Evolutionary conservation across 2,329 filamentous ascomycete species (phyloP).

Genomic region (Diplocarpon rosae): DNA sequence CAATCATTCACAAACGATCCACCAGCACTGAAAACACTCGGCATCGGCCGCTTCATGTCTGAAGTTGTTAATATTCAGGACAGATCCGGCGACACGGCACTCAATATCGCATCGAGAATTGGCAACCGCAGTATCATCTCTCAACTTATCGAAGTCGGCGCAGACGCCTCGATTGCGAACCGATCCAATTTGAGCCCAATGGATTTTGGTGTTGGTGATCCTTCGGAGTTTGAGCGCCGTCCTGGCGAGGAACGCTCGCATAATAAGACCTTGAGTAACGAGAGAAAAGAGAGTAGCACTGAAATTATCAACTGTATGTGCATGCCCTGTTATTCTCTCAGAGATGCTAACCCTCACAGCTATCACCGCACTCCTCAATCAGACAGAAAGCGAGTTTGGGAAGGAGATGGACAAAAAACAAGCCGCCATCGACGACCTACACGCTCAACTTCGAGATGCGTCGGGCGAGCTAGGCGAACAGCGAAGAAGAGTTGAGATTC

Average conservation of each 20-base stretch:
- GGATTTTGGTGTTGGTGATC: slow-evolving; percentile 83
- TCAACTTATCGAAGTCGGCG: slow-evolving; percentile 90
- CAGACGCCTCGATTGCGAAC: slow-evolving; percentile 85
- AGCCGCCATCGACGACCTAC: slow-evolving; percentile 68
- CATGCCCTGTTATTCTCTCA: not conserved
- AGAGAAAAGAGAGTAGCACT: slow-evolving; percentile 61
- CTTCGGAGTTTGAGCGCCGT: slow-evolving; percentile 37
- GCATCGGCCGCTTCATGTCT: slow-evolving; percentile 85
- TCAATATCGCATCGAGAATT: slow-evolving; percentile 88
- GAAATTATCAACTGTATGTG: slow-evolving; percentile 69
- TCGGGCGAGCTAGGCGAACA: slow-evolving; percentile 71
- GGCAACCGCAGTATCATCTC: slow-evolving; percentile 91
- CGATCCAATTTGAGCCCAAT: slow-evolving; percentile 76
- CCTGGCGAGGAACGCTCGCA: slow-evolving; percentile 33
- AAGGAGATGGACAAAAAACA: slow-evolving; percentile 76
- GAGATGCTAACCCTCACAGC: slow-evolving; percentile 41
- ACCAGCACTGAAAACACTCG: slow-evolving; percentile 41
- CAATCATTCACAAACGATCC: slow-evolving; percentile 24
- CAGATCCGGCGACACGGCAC: slow-evolving; percentile 84
- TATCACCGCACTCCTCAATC: slow-evolving; percentile 70
- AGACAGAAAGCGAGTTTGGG: slow-evolving; percentile 70
- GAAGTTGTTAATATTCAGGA: slow-evolving; percentile 96
- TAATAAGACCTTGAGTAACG: slow-evolving; percentile 38
- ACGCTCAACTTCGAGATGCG: slow-evolving; percentile 68
- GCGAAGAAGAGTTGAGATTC: slow-evolving; percentile 58